A percentile compares a stretch with the other conserved stretches of the same genome.
These are phyloP conservation scores for Chlorella sp. DNA, from an alignment of 139 green algal species.

Conservation along the genomic window DNA sequence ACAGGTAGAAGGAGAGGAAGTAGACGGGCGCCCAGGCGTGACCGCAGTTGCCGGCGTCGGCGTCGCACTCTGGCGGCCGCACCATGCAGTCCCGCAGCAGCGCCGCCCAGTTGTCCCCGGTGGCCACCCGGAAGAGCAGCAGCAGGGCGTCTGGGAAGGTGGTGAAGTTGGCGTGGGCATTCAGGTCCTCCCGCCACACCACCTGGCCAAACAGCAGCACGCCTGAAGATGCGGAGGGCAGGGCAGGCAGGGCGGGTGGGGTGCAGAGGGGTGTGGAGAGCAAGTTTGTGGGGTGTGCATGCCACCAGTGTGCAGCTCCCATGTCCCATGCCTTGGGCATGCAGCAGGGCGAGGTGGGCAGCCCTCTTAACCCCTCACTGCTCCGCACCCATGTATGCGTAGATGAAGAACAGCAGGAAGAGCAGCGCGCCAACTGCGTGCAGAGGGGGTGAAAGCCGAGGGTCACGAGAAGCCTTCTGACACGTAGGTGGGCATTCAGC, in stretches of 20 bases:
- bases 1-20: conserved; percentile 75
- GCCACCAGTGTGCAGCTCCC: too few relatives aligned
- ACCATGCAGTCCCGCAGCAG: conserved; percentile 65
- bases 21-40: conserved; percentile 63
- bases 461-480: too few relatives aligned
- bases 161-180: conserved; percentile 76
- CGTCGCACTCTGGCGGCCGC: conserved; percentile 57
- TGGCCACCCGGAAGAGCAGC: conserved; percentile 67
- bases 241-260: too few relatives aligned
- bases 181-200: conserved; percentile 50
- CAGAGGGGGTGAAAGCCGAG: too few relatives aligned
- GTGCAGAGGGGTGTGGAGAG: too few relatives aligned
- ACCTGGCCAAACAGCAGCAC: conserved; percentile 70
- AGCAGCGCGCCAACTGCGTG: conserved; percentile 72
- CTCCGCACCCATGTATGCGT: conserved; percentile 74
- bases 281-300: too few relatives aligned
- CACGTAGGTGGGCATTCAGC: too few relatives aligned
- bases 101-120: conserved; percentile 71
- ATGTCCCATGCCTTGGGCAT: too few relatives aligned
- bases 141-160: conserved; percentile 41
- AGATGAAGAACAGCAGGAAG: conserved; percentile 84
- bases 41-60: conserved; percentile 42
- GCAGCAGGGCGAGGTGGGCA: too few relatives aligned
- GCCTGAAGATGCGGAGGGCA: conserved; percentile 21
- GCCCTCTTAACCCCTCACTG: too few relatives aligned